Percentiles rank a stretch among this genome's conserved stretches.
These are phyloP conservation scores for Tetrahymena malaccensis DNA, from an alignment of 73 alveolate genomes.

Conservation along the genomic window DNA sequence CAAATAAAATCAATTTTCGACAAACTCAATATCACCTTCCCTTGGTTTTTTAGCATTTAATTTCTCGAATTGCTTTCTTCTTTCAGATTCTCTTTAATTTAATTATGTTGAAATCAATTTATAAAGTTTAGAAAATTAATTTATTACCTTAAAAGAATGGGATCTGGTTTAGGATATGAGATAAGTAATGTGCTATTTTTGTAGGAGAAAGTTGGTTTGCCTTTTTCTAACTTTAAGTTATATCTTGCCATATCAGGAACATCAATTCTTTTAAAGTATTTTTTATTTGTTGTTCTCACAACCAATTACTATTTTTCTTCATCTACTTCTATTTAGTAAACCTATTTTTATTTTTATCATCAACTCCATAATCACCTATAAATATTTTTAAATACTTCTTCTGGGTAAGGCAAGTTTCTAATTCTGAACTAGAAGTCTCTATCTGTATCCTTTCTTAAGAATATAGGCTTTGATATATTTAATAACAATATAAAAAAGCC, in stretches of 20 bases:
- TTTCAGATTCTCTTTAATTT: slow-evolving; percentile 8
- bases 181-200: slow-evolving; percentile 84
- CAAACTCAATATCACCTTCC: slow-evolving; percentile 60
- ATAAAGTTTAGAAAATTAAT: neutral
- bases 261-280: slow-evolving; percentile 88
- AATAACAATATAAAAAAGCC: too few species aligned
- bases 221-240: slow-evolving; percentile 69
- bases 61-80: slow-evolving; percentile 37
- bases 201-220: slow-evolving; percentile 72
- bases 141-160: slow-evolving; percentile 5
- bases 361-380: neutral
- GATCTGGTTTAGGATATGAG: slow-evolving; percentile 93
- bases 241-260: slow-evolving; percentile 91
- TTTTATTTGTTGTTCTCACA: slow-evolving; percentile 89
- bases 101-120: neutral
- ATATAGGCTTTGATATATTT: slow-evolving; percentile 63
- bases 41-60: slow-evolving; percentile 45
- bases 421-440: slow-evolving; percentile 91
- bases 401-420: slow-evolving; percentile 90
- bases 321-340: slow-evolving; percentile 79
- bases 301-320: slow-evolving; percentile 87
- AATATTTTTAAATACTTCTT: slow-evolving; percentile 46
- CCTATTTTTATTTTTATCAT: neutral
- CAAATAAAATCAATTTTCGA: slow-evolving; percentile 17
- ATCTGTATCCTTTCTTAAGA: slow-evolving; percentile 91